Evolutionary conservation across 2,329 filamentous ascomycete genomes (phyloP), one percentile per base, ranked within the genome.

Genomic region (Exophiala alcalophila): DNA sequence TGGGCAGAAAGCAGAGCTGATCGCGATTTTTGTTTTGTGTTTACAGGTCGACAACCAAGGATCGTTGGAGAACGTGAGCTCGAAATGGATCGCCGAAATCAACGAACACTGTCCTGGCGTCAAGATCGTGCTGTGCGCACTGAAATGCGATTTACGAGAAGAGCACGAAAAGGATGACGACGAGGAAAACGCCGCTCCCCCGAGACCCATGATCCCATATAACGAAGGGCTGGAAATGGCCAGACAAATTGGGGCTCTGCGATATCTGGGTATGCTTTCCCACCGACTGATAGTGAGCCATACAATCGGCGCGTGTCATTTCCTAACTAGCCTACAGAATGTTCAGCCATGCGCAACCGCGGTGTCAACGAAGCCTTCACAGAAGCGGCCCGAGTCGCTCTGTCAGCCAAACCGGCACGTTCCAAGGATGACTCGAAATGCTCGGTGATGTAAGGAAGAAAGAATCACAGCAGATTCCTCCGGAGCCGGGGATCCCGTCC

Each of bases 351-450:
- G 82, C 84, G 90, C 69, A 98, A 98, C 68, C 81, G 92, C 36
- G 92, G 92, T 49, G 94, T 98, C 61, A 96, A 97, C 67, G 92
- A 98, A 68, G 92, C 92, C 29, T 98, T 98, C 61, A 97, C 92
- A 27, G 92, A 98, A 72, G 92, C 92, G 27, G 91, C 92, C 16
- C 84, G 94, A 59, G 92, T 98, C 24, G 92, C 92, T 10, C 74
- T 98, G 16, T 65, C 68, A 25, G 70, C 72, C 23, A 72, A 71
- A 52, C 61, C 66, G 11, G 58, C 61, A 18, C 57, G 53, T 27
- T 57, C 59, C 12, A 64, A 61, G 31, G 54, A 59, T 11, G 61
- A 62, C 30, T 52, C 58, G 12, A 58, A 55, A 45, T 58, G 56
- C 32, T 25, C 44, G 9, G 49, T 58, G 14, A 58, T 58, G 56